Evolutionary conservation across 106 monocot species (phyloP), one percentile per base, ranked within the genome.

Genomic region (Posidonia australis): DNA sequence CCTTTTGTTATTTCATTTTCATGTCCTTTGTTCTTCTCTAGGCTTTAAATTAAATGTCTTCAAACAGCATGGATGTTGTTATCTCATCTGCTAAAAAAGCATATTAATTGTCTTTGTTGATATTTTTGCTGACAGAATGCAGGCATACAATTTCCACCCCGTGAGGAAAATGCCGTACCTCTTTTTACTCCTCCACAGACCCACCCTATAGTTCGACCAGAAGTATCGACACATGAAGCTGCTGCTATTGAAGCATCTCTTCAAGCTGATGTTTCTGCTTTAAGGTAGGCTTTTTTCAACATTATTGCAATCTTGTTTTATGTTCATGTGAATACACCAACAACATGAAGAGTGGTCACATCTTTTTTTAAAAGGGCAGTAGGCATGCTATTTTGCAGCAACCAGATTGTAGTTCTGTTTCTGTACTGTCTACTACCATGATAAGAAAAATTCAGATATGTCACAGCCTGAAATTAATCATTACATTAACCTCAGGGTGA

Each of bases 101-200:
- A n/a, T n/a, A n/a, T n/a, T n/a, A n/a, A n/a, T n/a, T 36, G 5
- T 36, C 36, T 36, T 36, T 36, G 36, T 36, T 36, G 36, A 36
- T 36, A 7, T 36, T 36, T 36, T 36, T 36, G 36, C 7, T 73
- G 67, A 31, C 71, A 98, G 96, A 67, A 77, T 81, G 76, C 82
- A 68, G 96, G 96, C 70, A 67, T 98, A 66, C 87, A 90, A 64
- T 98, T 90, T 77, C 90, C 96, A 62, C 96, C 96, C 12, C 86
- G 90, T 57, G 64, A 70, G 47, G 96, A 90, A 71, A 80, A 77
- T 41, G 57, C 70, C 30, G 82, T 77, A 7, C 90, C 90, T 18
- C 70, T 98, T 29, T 98, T 98, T 71, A 87, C 90, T 32, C 87
- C 96, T 67, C 90, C 90, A 6, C 96, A 90, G 67, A 78, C 77